Base-by-base conservation (phyloP, 495 filamentous ascomycete species). In the Terfezia boudieri region DNA sequence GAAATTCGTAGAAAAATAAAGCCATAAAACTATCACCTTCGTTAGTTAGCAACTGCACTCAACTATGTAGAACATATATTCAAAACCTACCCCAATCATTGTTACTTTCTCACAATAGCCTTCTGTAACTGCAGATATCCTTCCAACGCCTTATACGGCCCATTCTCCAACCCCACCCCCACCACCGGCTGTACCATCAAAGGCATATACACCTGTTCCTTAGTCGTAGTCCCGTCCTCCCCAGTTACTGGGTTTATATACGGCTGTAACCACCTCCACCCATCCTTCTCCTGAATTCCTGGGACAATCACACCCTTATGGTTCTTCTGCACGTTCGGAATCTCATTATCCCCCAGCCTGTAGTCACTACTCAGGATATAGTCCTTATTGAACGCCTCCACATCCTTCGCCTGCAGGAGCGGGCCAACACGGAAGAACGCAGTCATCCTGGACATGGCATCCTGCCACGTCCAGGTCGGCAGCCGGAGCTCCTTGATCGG, bases 231-330 rank as follows among this genome's bases (percentile, higher is more conserved):
- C 6, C 8, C 53, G 35, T 23, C 54, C 48, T 48, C 41, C 50
- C 36, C 36, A 12, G 26, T 16, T 36, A 22, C 46, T 2, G 41
- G 38, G 20, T 52, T 53, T 11, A 55, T 35, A 55, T 66, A 73
- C 22, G 72, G 71, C 65, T 75, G 69, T 38, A 75, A 53, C 73
- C 73, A 75, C 0, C 51, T 56, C 73, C 72, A 75, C 7, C 67
- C 58, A 0, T 65, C 0, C 43, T 49, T 0, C 52, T 53, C 26
- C 67, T 23, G 0, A 61, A 56, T 8, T 64, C 65, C n/a, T 67
- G 41, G 4, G 54, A 26, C 1, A 71, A 46, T 20, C 0, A 46
- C 41, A 0, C 41, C 41, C 41, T 46, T 46, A 20, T 46, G 41
- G 14, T 20, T 20, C 41, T 46, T 16, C 23, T 51, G 56, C 1